Conservation (phyloP, 1,284 basidiomycete genomes). For the Ceratobasidium theobromae region DNA sequence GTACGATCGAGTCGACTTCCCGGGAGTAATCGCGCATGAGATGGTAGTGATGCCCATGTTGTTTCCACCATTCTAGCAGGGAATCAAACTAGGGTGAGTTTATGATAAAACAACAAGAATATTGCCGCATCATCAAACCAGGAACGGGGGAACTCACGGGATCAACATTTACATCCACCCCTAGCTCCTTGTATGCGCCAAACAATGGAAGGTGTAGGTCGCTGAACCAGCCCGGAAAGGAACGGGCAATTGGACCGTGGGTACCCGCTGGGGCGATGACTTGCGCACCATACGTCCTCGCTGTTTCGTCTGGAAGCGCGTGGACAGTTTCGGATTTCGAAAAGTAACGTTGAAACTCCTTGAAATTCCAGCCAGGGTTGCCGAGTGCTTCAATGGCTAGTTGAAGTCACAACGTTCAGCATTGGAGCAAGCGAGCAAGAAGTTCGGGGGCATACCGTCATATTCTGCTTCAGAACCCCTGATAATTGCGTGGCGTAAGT, state of each 20-base stretch:
- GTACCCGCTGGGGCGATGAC: constrained; percentile 20
- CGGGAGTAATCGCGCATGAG: constrained; percentile 17
- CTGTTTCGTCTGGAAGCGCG: constrained; percentile 15
- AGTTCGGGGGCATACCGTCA: constrained; percentile 1
- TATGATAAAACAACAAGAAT: not conserved
- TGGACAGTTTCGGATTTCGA: constrained; percentile 20
- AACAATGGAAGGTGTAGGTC: constrained; percentile 22
- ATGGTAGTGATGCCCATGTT: constrained; percentile 13
- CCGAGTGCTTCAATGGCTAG: constrained; percentile 31
- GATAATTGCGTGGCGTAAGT: not conserved
- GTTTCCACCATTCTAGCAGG: constrained; percentile 19
- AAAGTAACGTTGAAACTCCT: constrained; percentile 19
- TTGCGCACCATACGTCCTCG: constrained; percentile 2
- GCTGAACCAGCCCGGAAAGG: constrained; percentile 23
- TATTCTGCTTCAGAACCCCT: constrained; percentile 28
- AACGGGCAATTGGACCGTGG: constrained; percentile 17
- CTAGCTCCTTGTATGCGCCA: constrained; percentile 23
- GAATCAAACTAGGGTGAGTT: not conserved
- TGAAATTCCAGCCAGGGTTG: constrained; percentile 31
- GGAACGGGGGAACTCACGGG: not conserved
- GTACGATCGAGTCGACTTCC: constrained; percentile 23
- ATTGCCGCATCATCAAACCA: not conserved
- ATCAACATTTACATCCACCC: constrained; percentile 26
- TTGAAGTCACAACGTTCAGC: not conserved
- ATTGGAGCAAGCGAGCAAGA: not conserved